Conservation (phyloP, 805 yeast genomes). For the Sugiyamaella mastotermitis region DNA sequence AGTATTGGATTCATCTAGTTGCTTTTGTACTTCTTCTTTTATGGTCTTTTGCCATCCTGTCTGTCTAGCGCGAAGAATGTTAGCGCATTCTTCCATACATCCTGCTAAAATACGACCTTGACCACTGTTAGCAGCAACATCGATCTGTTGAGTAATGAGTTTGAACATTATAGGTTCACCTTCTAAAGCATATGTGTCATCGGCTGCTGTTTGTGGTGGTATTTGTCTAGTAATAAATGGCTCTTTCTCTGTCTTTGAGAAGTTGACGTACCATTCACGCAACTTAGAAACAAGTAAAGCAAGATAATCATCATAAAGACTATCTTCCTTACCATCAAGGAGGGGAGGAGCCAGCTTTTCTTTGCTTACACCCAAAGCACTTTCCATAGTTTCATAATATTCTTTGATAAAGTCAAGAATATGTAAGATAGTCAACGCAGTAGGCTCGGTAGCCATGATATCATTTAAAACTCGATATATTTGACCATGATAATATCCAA, state of each 20-base stretch:
- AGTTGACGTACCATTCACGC: conserved; percentile 75
- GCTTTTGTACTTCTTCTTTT: conserved; percentile 43
- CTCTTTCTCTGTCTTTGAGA: conserved; percentile 58
- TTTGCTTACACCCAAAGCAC: conserved; percentile 36
- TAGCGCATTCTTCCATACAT: conserved; percentile 66
- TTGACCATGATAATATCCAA: conserved; percentile 60
- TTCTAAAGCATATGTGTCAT: conserved; percentile 59
- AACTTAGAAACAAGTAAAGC: conserved; percentile 65
- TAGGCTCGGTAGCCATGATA: conserved; percentile 63
- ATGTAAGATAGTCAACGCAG: conserved; percentile 65
- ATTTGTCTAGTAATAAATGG: conserved; percentile 57
- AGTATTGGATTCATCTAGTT: conserved; percentile 31
- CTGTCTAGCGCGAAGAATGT: conserved; percentile 55
- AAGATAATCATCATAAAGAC: conserved; percentile 72
- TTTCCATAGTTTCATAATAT: conserved; percentile 49
- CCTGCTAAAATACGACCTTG: conserved; percentile 76
- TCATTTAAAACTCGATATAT: conserved; percentile 58
- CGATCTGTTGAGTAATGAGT: conserved; percentile 84
- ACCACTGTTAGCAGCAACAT: conserved; percentile 78
- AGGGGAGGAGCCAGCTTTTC: conserved; percentile 44
- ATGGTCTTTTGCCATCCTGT: conserved; percentile 54
- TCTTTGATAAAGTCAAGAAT: conserved; percentile 74
- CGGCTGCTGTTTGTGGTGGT: conserved; percentile 71
- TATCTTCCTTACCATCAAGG: conserved; percentile 67
- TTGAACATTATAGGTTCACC: conserved; percentile 75